Conservation (phyloP, 352 stramenopile species). For the Globisporangium alternatum region DNA sequence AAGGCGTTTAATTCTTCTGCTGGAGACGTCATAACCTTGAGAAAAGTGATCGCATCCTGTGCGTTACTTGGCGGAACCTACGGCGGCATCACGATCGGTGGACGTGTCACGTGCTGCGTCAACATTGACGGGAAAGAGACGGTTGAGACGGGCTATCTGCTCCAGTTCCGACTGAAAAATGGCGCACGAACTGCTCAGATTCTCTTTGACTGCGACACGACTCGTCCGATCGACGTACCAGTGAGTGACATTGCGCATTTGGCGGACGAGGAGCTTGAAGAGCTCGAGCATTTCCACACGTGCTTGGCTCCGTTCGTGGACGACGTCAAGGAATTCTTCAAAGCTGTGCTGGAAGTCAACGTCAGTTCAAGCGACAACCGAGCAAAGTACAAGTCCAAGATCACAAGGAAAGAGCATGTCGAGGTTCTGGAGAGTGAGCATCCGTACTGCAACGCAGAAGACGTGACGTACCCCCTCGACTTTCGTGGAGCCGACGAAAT, state of each 20-base stretch:
- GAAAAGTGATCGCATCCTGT: slow-evolving; percentile 35
- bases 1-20: not conserved
- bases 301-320: slow-evolving; percentile 28
- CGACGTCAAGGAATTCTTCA: slow-evolving; percentile 27
- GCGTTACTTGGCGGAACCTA: slow-evolving; percentile 58
- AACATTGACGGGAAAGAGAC: slow-evolving; percentile 75
- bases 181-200: slow-evolving; percentile 43
- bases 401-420: slow-evolving; percentile 61
- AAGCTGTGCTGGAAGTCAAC: slow-evolving; percentile 26
- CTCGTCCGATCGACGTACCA: slow-evolving; percentile 50
- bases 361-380: not conserved
- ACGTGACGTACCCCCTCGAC: slow-evolving; percentile 56
- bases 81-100: slow-evolving; percentile 42
- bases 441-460: slow-evolving; percentile 58
- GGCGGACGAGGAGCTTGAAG: slow-evolving; percentile 36
- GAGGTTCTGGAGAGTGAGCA: slow-evolving; percentile 80
- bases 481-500: slow-evolving; percentile 74
- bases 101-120: slow-evolving; percentile 65
- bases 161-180: slow-evolving; percentile 46
- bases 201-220: slow-evolving; percentile 65
- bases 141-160: slow-evolving; percentile 63
- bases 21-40: slow-evolving; percentile 13
- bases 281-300: slow-evolving; percentile 37
- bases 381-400: slow-evolving; percentile 37
- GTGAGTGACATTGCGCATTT: slow-evolving; percentile 46